Evolutionary conservation across 2,329 filamentous ascomycete genomes (phyloP), one percentile per base, ranked within the genome.

Genomic region (Tolypocladium ophioglossoides): DNA sequence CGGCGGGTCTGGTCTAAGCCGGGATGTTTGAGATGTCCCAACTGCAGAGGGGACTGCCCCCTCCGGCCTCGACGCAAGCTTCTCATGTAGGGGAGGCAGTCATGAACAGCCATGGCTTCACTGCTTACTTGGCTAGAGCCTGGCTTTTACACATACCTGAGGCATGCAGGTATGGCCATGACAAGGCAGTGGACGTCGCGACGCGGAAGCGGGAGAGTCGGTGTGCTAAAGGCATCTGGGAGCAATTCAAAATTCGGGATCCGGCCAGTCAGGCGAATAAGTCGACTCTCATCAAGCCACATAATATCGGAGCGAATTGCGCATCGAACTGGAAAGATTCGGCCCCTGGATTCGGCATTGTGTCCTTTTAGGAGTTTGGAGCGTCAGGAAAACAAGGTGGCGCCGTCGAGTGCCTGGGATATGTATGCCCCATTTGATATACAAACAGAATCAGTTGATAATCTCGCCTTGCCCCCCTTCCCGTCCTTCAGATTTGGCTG

Each of bases 1-100:
- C 64, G 64, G 22, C 61, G 59, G 47, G 65, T 72, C 20, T 70
- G 68, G 66, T 65, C 66, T 38, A 72, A 72, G 56, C 68, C 69
- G 0, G 60, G 58, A 11, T 68, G 64, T 55, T 57, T 70, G 14
- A 63, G 64, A 41, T 73, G 71, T 53, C 64, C 68, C 16, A 59
- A 67, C 40, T 73, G 71, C 55, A 59, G 61, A 24, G 63, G 61
- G 24, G 64, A 65, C 55, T 73, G 70, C 48, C 70, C 70, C 6
- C 59, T 72, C 14, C 63, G 68, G 53, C 68, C 69, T 16, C 65
- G 65, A 55, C 64, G 59, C 54, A 70, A 65, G 54, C 60, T 58
- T 34, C 50, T 55, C 4, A 52, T 62, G 56, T 64, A 56, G 58
- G 39, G 47, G 41, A 37, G 18, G 20, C 30, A n/a, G 22, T 16